Evolutionary conservation across 345 rosid genomes (phyloP).

Genomic region (Euclidium syriacum): DNA sequence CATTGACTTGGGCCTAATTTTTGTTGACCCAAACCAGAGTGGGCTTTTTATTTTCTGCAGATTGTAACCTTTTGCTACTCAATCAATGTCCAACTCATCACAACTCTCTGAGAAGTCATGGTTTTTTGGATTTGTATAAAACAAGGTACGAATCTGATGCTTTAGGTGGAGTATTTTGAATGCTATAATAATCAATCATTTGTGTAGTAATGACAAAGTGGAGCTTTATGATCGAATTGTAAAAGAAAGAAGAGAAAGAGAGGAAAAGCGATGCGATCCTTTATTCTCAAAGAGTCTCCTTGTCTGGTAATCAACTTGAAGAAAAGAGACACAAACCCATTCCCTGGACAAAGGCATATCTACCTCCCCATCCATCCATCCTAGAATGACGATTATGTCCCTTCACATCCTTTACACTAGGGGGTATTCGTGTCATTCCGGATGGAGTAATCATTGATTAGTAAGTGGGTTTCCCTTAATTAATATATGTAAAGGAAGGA

Average conservation of each 20-base stretch:
- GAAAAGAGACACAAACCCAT: conserved; percentile 27
- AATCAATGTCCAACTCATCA: no score
- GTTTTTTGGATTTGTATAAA: no score
- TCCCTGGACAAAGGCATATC: conserved; percentile 15
- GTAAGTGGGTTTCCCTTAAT: conserved; percentile 5
- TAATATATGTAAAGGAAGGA: conserved; percentile 12
- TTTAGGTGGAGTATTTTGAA: background rate
- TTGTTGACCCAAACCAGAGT: no score
- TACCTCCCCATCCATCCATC: background rate
- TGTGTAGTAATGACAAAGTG: background rate
- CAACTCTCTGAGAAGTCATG: conserved; percentile 7
- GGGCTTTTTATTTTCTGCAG: no score
- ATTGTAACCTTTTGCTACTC: no score
- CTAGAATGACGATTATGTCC: conserved; percentile 18
- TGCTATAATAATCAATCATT: background rate
- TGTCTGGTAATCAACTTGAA: conserved; percentile 21
- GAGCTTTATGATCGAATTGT: conserved; percentile 6
- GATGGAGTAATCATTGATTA: conserved; percentile 13
- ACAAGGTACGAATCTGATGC: no score
- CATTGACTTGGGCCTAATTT: no score
- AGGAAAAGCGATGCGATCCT: conserved; percentile 18
- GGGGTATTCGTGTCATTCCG: conserved; percentile 18
- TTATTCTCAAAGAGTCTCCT: conserved; percentile 16
- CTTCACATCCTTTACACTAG: background rate
- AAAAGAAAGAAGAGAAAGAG: conserved; percentile 11